Evolutionary conservation across 176 grass and related monocot genomes (phyloP).

Genomic region (Triticum urartu): DNA sequence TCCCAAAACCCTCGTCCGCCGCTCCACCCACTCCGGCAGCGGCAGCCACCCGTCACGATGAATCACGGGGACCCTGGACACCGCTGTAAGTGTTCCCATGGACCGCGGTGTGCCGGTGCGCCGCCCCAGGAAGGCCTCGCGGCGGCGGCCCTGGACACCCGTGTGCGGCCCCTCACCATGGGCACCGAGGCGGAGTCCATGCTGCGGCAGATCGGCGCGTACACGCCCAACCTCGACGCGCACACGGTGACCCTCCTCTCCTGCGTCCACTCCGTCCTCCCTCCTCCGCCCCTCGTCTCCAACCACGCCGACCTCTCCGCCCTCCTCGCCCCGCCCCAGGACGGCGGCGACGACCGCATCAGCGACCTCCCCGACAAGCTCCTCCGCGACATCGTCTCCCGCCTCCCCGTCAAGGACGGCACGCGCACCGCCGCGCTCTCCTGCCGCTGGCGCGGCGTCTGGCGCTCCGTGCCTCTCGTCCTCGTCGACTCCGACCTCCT

Average conservation of each 20-base stretch:
- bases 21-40: not conserved
- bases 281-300: not conserved
- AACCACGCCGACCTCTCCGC: not conserved
- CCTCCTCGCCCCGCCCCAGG: not conserved
- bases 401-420: constrained; percentile 22
- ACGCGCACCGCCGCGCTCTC: constrained; percentile 28
- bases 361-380: constrained; percentile 12
- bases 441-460: constrained; percentile 28
- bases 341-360: constrained; percentile 1
- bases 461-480: constrained; percentile 17
- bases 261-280: constrained; percentile 9
- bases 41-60: not conserved
- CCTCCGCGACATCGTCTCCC: constrained; percentile 2
- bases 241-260: not conserved
- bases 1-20: not conserved
- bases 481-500: constrained; percentile 21
- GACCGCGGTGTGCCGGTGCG: not conserved
- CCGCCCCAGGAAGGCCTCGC: not conserved
- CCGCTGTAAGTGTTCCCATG: not conserved
- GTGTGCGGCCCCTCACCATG: constrained; percentile 2
- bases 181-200: not conserved
- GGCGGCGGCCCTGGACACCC: not conserved
- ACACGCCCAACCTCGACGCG: not conserved
- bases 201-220: not conserved
- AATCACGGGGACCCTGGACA: not conserved